Percentiles rank a stretch among this genome's conserved stretches.
Evolutionary conservation across 116 monocot genomes (phyloP).

Genomic region (Trichopus zeylanicus): DNA sequence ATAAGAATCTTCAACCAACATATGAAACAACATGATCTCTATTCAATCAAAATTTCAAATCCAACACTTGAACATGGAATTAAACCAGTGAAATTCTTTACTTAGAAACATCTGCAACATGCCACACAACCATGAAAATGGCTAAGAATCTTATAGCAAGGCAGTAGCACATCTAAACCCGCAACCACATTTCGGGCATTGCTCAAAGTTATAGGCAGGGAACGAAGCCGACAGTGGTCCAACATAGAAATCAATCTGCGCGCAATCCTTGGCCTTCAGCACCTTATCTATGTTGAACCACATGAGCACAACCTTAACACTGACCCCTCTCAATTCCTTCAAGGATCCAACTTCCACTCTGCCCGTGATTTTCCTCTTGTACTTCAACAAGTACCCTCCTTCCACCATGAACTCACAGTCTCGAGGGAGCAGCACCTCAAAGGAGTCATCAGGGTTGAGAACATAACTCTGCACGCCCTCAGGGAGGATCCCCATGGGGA

Average conservation of each 20-base stretch:
- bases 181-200: constrained; percentile 50
- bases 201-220: constrained; percentile 46
- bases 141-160: constrained; percentile 11
- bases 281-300: constrained; percentile 57
- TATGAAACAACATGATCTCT: too few relatives aligned
- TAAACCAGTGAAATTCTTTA: too few relatives aligned
- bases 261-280: constrained; percentile 12
- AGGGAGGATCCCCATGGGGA: constrained; percentile 72
- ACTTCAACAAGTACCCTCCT: constrained; percentile 44
- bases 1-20: too few relatives aligned
- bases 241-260: constrained; percentile 41
- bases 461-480: constrained; percentile 47
- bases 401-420: constrained; percentile 49
- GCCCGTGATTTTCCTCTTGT: constrained; percentile 42
- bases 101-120: too few relatives aligned
- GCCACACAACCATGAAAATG: background rate
- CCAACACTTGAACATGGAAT: too few relatives aligned
- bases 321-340: constrained; percentile 35
- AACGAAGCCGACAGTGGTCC: constrained; percentile 70
- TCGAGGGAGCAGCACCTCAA: constrained; percentile 34
- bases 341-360: constrained; percentile 24
- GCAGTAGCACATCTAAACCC: constrained; percentile 27
- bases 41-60: too few relatives aligned
- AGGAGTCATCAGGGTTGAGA: constrained; percentile 29
- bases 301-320: constrained; percentile 44